Conservation (phyloP, 2,329 filamentous ascomycete genomes). For the Graphilbum sp. region DNA sequence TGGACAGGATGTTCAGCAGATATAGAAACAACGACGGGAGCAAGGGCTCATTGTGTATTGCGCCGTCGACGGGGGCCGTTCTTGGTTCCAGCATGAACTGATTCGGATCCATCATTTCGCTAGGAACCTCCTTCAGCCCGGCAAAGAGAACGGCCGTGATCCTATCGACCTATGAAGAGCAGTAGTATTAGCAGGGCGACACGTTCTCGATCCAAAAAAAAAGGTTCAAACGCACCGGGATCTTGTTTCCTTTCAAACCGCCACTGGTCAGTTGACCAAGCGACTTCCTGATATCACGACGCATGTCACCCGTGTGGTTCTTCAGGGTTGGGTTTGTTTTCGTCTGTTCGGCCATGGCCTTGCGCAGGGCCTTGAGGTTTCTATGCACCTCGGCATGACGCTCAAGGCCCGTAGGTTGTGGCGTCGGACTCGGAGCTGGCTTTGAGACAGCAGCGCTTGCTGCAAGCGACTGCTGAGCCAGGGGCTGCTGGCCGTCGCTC, state of each 20-base stretch:
- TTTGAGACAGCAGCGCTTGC: not conserved
- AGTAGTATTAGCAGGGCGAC: not conserved
- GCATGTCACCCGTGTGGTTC: conserved; percentile 51
- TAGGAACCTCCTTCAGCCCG: conserved; percentile 32
- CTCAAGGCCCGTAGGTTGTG: conserved; percentile 14
- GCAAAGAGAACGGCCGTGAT: conserved; percentile 35
- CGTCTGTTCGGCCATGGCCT: conserved; percentile 30
- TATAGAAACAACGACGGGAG: conserved; percentile 51
- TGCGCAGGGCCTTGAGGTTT: conserved; percentile 43
- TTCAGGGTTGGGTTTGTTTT: conserved; percentile 43
- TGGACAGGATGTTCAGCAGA: conserved; percentile 54
- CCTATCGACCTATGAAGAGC: conserved; percentile 21
- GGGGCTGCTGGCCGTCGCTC: not conserved
- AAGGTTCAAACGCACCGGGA: conserved; percentile 23
- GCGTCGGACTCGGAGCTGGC: not conserved
- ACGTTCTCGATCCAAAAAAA: not conserved
- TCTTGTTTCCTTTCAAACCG: conserved; percentile 17
- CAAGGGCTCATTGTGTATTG: conserved; percentile 24
- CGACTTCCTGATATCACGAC: conserved; percentile 52
- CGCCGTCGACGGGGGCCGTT: conserved; percentile 21
- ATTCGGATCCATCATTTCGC: conserved; percentile 31
- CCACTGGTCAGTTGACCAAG: conserved; percentile 58
- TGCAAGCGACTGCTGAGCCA: not conserved
- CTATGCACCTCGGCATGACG: conserved; percentile 45
- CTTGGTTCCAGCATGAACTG: conserved; percentile 28